phyloP scores from a whole-genome alignment of 805 yeast genomes.

The Candida rishiriensis region DNA sequence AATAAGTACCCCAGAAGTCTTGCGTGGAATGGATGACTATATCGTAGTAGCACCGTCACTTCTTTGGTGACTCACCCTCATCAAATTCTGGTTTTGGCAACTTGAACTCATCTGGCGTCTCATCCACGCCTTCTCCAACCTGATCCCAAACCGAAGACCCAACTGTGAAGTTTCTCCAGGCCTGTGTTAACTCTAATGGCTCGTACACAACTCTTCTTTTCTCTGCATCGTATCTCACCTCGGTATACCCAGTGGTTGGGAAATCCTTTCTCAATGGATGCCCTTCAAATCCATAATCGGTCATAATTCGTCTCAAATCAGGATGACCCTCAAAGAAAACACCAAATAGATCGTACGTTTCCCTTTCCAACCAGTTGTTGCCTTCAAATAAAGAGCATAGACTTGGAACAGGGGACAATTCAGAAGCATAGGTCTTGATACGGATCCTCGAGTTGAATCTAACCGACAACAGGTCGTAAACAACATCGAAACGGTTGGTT shows the following conservation, averaged over 20 bases:
- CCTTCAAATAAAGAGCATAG: conserved; percentile 70
- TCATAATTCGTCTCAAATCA: conserved; percentile 82
- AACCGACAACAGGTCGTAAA: conserved; percentile 74
- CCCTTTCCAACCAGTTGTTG: conserved; percentile 89
- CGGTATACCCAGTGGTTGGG: conserved; percentile 91
- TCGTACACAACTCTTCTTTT: conserved; percentile 86
- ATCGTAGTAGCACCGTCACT: conserved; percentile 11
- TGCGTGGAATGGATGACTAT: neutral
- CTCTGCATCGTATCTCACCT: conserved; percentile 85
- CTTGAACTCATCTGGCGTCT: conserved; percentile 74
- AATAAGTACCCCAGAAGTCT: neutral
- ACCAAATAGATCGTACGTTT: conserved; percentile 83
- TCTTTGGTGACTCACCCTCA: conserved; percentile 33
- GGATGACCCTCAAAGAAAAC: conserved; percentile 87
- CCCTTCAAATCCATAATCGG: conserved; percentile 91
- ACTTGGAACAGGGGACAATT: conserved; percentile 77
- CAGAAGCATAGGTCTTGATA: conserved; percentile 84
- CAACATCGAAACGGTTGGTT: conserved; percentile 81
- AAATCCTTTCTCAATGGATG: conserved; percentile 89
- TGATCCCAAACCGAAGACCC: conserved; percentile 92
- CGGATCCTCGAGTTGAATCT: conserved; percentile 84
- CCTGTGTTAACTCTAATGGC: conserved; percentile 87
- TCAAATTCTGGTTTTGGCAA: conserved; percentile 79
- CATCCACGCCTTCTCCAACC: conserved; percentile 82
- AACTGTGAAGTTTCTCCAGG: conserved; percentile 84